Percentiles rank a stretch among this genome's conserved stretches.
Evolutionary conservation across 148 eudicot genomes (phyloP).

Genomic region (Rhododendron williamsianum): DNA sequence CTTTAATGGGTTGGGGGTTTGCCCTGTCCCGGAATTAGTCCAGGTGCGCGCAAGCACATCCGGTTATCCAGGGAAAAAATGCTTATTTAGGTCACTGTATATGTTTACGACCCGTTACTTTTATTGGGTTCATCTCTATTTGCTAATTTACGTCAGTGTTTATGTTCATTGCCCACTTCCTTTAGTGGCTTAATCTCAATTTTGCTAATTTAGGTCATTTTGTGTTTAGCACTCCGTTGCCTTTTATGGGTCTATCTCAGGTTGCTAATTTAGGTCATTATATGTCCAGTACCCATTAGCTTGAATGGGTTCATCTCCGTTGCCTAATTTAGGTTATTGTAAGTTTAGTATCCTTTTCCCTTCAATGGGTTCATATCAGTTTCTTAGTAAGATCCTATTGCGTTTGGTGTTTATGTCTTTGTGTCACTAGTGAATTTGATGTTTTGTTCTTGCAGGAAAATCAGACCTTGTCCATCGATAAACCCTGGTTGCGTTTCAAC

Average conservation of each 20-base stretch:
- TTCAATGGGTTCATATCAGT: background rate
- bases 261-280: background rate
- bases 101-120: background rate
- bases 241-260: background rate
- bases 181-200: background rate
- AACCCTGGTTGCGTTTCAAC: slow-evolving; percentile 89
- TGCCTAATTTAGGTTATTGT: background rate
- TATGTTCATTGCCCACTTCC: background rate
- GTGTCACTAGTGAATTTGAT: background rate
- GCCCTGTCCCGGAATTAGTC: too few species aligned
- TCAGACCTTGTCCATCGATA: slow-evolving; percentile 78
- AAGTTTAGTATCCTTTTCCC: background rate
- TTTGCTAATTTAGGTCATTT: background rate
- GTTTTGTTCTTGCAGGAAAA: slow-evolving; percentile 50
- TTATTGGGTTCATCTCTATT: background rate
- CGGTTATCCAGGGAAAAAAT: too few species aligned
- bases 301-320: background rate
- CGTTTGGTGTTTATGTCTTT: background rate
- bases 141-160: background rate
- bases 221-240: background rate
- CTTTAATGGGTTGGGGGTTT: background rate
- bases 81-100: too few species aligned
- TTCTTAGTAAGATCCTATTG: background rate
- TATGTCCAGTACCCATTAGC: background rate
- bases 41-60: too few species aligned